These are phyloP conservation scores for Leishmania martiniquensis DNA, from an alignment of 208 protist genomes.

Conservation along the genomic window DNA sequence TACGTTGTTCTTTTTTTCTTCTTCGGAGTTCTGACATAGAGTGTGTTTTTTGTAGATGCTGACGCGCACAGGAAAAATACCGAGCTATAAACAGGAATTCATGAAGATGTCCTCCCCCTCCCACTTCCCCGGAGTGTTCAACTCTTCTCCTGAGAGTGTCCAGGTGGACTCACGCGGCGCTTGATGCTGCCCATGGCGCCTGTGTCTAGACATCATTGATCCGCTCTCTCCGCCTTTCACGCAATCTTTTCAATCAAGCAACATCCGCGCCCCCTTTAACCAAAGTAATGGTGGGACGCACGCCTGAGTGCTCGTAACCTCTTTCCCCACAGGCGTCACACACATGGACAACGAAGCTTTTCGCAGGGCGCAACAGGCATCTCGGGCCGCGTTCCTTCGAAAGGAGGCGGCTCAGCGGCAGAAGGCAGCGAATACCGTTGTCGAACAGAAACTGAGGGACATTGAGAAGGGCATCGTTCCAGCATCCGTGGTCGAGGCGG, in stretches of 20 bases:
- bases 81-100: no score
- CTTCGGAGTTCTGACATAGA: no score
- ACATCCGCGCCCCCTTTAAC: background rate
- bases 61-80: no score
- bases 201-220: slow-evolving; percentile 3
- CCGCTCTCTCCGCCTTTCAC: no score
- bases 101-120: no score
- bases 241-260: no score
- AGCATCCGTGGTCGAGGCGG: slow-evolving; percentile 56
- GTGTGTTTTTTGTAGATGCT: no score
- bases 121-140: no score
- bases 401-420: slow-evolving; percentile 61
- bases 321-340: background rate
- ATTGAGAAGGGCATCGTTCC: slow-evolving; percentile 81
- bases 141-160: no score
- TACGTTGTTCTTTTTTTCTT: no score
- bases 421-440: slow-evolving; percentile 60
- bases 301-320: slow-evolving; percentile 1
- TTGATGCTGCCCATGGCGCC: no score
- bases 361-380: slow-evolving; percentile 67
- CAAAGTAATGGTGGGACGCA: background rate
- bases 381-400: slow-evolving; percentile 71
- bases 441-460: slow-evolving; percentile 78
- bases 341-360: slow-evolving; percentile 66
- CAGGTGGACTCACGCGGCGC: no score